Evolutionary conservation across 1,284 basidiomycete genomes (phyloP), one percentile per base, ranked within the genome.

Genomic region (Pyrrhoderma noxium): DNA sequence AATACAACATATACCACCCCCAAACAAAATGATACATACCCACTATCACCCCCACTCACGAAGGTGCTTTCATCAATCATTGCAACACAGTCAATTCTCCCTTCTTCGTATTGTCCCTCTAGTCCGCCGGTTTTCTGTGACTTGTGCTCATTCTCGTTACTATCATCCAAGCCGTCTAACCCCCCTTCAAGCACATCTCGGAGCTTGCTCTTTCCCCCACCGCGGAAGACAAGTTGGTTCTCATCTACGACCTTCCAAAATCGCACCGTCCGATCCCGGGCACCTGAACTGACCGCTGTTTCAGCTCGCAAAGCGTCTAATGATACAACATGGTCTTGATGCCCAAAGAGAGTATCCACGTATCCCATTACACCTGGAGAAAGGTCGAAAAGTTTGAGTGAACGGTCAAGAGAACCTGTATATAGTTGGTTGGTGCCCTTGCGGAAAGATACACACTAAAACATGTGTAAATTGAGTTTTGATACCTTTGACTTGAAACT

Each of bases 171-270:
- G 22, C 77, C 79, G 23, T 79, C 73, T 45, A 84, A 72, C 3
- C 82, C 87, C 1, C 89, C 89, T 57, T 94, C 92, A 4, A 94
- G 60, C 8, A 93, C 77, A 58, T 92, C 88, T 46, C 89, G 71
- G 56, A 89, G 72, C 36, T 79, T 77, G 66, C 85, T 93, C 58
- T 79, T 77, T 2, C 87, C 90, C 9, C 95, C 96, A 22, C 93
- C 94, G 39, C 96, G 79, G 61, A 99, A 97, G 2, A 99, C 93
- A 23, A 99, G 74, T 65, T 99, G 96, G 19, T 82, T 89, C 70
- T 98, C 94, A 56, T 99, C 95, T 38, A 87, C 82, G 48, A 99
- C 87, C 70, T 98, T 98, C 95, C 95, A 99, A 69, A 83, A 97
- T 21, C 95, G 77, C 57, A 86, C 80, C 0, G 93, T 96, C 60